phyloP scores from a whole-genome alignment of 139 green algal genomes.

The Micractinium sp. region DNA sequence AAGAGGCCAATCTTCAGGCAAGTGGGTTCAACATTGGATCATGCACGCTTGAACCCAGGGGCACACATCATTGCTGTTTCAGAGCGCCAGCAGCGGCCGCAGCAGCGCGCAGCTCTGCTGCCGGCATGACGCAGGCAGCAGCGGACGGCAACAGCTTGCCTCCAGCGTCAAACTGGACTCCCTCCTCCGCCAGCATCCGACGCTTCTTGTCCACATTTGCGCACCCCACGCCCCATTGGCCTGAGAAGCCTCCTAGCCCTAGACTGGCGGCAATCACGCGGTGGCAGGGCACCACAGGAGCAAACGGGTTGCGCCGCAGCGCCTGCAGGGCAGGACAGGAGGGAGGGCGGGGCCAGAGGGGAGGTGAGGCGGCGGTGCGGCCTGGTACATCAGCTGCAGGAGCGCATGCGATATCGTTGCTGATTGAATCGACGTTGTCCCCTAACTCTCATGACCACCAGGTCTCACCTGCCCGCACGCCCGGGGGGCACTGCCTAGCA shows the following conservation, averaged over 20 bases:
- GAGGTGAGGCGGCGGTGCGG: background rate
- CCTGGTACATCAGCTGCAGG: background rate
- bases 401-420: no score
- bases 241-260: slow-evolving; percentile 79
- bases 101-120: background rate
- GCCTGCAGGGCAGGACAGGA: slow-evolving; percentile 48
- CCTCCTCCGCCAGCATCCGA: slow-evolving; percentile 62
- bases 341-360: background rate
- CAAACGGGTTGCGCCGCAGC: slow-evolving; percentile 77
- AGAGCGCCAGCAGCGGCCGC: background rate
- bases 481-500: slow-evolving; percentile 60
- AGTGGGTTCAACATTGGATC: no score
- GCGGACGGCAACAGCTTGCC: slow-evolving; percentile 1
- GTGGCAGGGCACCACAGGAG: slow-evolving; percentile 81
- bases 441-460: no score
- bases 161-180: slow-evolving; percentile 57
- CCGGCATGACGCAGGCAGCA: background rate
- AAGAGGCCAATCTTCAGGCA: background rate
- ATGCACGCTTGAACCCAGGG: no score
- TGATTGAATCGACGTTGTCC: no score
- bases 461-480: slow-evolving; percentile 78
- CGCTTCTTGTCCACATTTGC: slow-evolving; percentile 61
- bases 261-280: slow-evolving; percentile 71
- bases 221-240: slow-evolving; percentile 54
- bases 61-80: no score